phyloP scores from a whole-genome alignment of 2,329 filamentous ascomycete genomes.

The Penicillium rolfsii region DNA sequence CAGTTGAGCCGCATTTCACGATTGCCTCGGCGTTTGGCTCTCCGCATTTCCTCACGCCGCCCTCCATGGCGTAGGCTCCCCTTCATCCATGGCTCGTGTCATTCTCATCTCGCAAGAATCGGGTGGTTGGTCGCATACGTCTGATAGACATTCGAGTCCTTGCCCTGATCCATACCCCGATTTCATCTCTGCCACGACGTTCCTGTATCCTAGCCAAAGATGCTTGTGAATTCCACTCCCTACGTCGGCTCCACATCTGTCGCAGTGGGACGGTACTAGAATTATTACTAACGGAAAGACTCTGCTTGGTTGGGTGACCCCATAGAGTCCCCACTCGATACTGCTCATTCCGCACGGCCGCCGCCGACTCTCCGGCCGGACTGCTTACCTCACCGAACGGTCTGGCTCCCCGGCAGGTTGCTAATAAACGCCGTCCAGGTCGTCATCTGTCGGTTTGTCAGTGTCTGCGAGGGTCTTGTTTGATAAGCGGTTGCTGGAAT shows the following conservation, averaged over 20 bases:
- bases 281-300: constrained; percentile 32
- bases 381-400: constrained; percentile 16
- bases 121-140: background rate
- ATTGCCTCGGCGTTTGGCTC: constrained; percentile 21
- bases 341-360: constrained; percentile 7
- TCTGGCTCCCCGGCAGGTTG: constrained; percentile 8
- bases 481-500: background rate
- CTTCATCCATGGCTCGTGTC: background rate
- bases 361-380: constrained; percentile 2
- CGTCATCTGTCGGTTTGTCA: background rate
- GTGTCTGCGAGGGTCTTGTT: too few relatives aligned
- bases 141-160: background rate
- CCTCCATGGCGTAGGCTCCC: background rate
- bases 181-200: too few relatives aligned
- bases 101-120: too few relatives aligned
- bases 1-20: constrained; percentile 17
- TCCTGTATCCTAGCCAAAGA: background rate
- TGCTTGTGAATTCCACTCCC: constrained; percentile 1
- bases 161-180: background rate
- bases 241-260: constrained; percentile 13
- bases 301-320: constrained; percentile 26
- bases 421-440: constrained; percentile 7
- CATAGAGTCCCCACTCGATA: constrained; percentile 3
- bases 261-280: constrained; percentile 7
- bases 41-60: constrained; percentile 18